Evolutionary conservation across 306 rosid species (phyloP).

Genomic region (Cucumis melo): DNA sequence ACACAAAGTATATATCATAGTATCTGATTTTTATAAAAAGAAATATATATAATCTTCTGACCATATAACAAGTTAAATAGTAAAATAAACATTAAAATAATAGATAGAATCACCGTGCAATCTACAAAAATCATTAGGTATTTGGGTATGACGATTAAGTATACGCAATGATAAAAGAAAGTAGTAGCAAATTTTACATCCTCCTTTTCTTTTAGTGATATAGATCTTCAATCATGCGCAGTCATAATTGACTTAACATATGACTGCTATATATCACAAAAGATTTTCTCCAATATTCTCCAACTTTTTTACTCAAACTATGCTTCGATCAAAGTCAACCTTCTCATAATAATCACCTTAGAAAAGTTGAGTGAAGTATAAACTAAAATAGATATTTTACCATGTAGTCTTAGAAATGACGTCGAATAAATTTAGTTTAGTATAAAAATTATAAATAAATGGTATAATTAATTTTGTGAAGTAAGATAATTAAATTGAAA

Average conservation of each 20-base stretch:
- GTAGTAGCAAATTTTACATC: background rate
- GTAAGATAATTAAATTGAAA: background rate
- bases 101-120: background rate
- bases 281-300: background rate
- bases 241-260: background rate
- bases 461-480: too few species aligned
- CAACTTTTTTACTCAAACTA: background rate
- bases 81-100: background rate
- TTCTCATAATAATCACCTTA: background rate
- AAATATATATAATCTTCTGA: background rate
- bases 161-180: background rate
- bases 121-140: background rate
- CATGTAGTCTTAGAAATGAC: background rate
- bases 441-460: too few species aligned
- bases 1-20: too few species aligned
- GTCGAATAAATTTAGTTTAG: too few species aligned
- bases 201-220: background rate
- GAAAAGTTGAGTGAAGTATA: background rate
- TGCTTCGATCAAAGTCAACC: background rate
- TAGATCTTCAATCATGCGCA: background rate
- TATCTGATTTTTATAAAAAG: too few species aligned
- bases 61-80: background rate
- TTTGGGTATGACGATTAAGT: background rate
- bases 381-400: background rate
- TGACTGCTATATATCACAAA: background rate